Base-by-base conservation (phyloP, 176 grass and related monocot genomes). In the Eremochloa ophiuroides region DNA sequence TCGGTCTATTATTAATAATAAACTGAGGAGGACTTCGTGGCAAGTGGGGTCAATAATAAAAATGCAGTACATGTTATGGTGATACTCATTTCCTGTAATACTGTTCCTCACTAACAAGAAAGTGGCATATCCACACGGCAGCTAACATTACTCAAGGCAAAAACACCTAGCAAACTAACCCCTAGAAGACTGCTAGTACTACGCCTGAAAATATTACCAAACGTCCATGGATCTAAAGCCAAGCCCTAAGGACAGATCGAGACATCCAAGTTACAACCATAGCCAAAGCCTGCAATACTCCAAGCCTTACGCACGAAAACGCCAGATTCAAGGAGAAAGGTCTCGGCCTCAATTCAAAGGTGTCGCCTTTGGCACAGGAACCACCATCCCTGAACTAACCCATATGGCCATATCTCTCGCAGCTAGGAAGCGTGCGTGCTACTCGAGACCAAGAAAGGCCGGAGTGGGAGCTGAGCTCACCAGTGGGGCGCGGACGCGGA, bases 401-500 rank as follows among this genome's bases (percentile, higher is more conserved):
- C 29, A 37, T 40, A 34, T 35, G 29, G 60, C 23, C 29, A 37
- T 40, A 34, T 35, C 11, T 25, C 75, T 50, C 62, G n/a, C 29
- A 40, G 81, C n/a, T 28, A 39, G 27, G 38, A 22, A 1, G 14
- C 29, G 26, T 15, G 38, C 23, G 3, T 39, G 23, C 10, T 62
- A 68, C 14, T 72, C 22, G 55, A 63, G 40, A 10, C 66, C 67
- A 63, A 39, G 56, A 37, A 79, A 50, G 40, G 16, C 7, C 5
- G 40, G 50, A 25, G 15, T 3, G 10, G 10, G 50, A 78, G 58
- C 43, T 0, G 56, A 74, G 59, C 83, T 77, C 53, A 85, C 83
- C 83, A 71, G 66, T 22, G 74, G 83, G 53, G 66, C 83, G 3
- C 66, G 66, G 30, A 79, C 31, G 31, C 41, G 53, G 66, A 79